These are phyloP conservation scores for Cladobotryum protrusum DNA, from an alignment of 2,329 filamentous ascomycete genomes.

Conservation along the genomic window DNA sequence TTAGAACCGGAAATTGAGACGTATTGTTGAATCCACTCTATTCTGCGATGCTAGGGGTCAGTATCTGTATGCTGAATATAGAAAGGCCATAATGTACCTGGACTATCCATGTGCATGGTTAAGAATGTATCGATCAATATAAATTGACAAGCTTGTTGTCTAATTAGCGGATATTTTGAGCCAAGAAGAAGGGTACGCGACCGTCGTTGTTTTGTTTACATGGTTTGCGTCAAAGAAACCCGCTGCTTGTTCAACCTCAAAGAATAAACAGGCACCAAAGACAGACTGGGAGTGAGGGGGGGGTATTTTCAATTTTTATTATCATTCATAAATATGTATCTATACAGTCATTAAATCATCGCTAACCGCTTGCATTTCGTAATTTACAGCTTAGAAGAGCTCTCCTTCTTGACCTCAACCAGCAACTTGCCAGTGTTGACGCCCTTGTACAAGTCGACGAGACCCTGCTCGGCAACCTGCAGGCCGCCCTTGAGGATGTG, in stretches of 20 bases:
- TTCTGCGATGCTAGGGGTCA: no score
- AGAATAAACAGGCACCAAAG: background rate
- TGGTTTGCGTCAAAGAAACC: no score
- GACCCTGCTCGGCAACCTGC: constrained; percentile 53
- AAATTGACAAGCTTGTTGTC: background rate
- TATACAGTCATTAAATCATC: no score
- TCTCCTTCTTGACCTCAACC: constrained; percentile 43
- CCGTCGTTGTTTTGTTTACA: background rate
- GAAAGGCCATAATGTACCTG: no score
- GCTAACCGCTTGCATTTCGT: no score
- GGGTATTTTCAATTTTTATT: no score
- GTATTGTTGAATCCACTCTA: no score
- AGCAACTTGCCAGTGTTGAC: constrained; percentile 64
- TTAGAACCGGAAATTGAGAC: background rate
- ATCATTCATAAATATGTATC: background rate
- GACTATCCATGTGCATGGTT: no score
- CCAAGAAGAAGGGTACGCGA: background rate
- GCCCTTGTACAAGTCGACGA: constrained; percentile 61
- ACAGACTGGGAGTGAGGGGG: no score
- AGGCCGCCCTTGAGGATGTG: constrained; percentile 66
- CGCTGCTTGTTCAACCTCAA: background rate
- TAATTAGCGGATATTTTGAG: background rate
- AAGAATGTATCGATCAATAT: no score
- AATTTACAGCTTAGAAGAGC: constrained; percentile 17
- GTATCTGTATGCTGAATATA: no score